Evolutionary conservation across 2,329 filamentous ascomycete species (phyloP), one percentile per base, ranked within the genome.

Genomic region (Basipetospora sp.): DNA sequence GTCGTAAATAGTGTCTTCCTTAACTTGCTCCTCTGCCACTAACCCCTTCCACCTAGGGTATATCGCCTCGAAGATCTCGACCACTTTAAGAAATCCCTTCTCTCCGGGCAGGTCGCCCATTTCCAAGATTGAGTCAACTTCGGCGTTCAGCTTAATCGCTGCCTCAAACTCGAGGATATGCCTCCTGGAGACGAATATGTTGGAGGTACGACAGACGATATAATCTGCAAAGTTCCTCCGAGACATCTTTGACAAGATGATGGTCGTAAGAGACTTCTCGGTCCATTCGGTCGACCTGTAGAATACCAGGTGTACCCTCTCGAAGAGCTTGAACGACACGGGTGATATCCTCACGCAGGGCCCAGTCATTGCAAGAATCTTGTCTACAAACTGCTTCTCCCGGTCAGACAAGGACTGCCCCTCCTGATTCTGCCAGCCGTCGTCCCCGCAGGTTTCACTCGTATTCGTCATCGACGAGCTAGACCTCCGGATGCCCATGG

Each of bases 231-330:
- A 98, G 52, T 87, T 90, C 26, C 84, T 71, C 31, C 77, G 72
- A 2, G 87, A 83, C 41, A 93, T 93, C 45, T 88, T 87, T 6
- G 90, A 84, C 4, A 98, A 68, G 31, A 98, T 94, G 38, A 96
- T 88, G 0, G 87, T 88, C 2, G 85, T 96, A 11, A 98, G 63
- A 1, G 88, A 94, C 55, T 94, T 96, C 49, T 96, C 88, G 0
- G 87, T 93, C 90, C 90, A 98, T 53, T 94, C 83, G 0, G 85
- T 92, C 8, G 87, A 94, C 41, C 88, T 72, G 55, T 96, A 96
- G 55, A 94, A 98, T 19, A 98, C 86, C 3, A 98, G 63, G 58
- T 96, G 90, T 1, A 96, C 86, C 18, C 90, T 74, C 55, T 94
- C 86, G 49, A 98, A 98, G 1, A 98, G 69, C 49, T 77, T 84